A percentile compares a stretch with the other conserved stretches of the same genome.
Conservation (phyloP, 371 early-diverging fungal genomes). For the Umbelopsis sp. region DNA sequence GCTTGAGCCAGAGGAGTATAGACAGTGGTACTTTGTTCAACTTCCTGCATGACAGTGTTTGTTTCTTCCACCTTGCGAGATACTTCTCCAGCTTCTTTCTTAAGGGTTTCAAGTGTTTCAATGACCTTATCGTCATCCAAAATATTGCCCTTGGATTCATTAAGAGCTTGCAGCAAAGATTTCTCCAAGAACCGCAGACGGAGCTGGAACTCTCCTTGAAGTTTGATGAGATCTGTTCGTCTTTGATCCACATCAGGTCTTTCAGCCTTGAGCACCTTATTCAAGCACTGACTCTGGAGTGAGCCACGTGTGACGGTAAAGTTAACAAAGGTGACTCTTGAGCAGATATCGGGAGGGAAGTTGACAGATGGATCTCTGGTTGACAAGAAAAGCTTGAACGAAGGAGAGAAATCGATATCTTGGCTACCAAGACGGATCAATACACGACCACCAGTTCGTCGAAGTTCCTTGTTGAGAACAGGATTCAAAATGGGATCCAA, state of each 20-base stretch:
- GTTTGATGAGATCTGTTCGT: constrained; percentile 89
- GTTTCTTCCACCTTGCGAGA: constrained; percentile 92
- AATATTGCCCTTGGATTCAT: constrained; percentile 95
- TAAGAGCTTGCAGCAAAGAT: constrained; percentile 90
- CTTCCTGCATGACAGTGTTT: constrained; percentile 93
- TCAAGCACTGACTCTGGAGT: constrained; percentile 95
- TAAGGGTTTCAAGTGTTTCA: constrained; percentile 91
- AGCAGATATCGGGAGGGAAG: constrained; percentile 96
- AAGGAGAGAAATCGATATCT: constrained; percentile 98
- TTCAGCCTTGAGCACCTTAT: constrained; percentile 92
- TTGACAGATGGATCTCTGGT: constrained; percentile 93
- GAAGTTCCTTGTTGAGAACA: constrained; percentile 94
- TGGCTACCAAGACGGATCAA: constrained; percentile 94
- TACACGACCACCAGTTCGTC: constrained; percentile 96
- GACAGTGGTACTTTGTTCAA: constrained; percentile 86
- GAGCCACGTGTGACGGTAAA: constrained; percentile 96
- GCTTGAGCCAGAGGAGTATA: constrained; percentile 93
- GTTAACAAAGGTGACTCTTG: constrained; percentile 98
- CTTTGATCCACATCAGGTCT: constrained; percentile 95
- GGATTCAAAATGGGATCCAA: constrained; percentile 97
- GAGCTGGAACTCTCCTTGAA: constrained; percentile 96
- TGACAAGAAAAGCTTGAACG: constrained; percentile 92
- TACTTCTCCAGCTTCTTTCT: constrained; percentile 95
- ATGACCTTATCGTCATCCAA: constrained; percentile 97
- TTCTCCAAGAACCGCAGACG: constrained; percentile 93